Evolutionary conservation across 2,329 filamentous ascomycete species (phyloP).

Genomic region (Fusarium odoratissimum): DNA sequence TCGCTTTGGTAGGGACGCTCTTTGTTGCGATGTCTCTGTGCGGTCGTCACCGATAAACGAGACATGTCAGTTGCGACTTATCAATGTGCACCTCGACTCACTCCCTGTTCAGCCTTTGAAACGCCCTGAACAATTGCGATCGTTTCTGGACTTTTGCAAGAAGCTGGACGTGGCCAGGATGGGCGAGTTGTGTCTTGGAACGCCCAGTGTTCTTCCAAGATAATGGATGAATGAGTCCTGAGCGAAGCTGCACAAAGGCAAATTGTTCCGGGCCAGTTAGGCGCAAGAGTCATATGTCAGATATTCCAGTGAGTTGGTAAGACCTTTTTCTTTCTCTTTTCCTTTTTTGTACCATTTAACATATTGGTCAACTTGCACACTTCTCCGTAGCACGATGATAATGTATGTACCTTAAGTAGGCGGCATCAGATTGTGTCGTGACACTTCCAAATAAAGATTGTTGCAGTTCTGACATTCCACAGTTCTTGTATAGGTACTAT

Average conservation of each 20-base stretch:
- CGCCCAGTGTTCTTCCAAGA: conserved; percentile 1
- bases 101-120: conserved; percentile 44
- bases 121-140: conserved; percentile 48
- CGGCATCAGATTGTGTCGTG: background rate
- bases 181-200: conserved; percentile 1
- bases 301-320: background rate
- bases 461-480: background rate
- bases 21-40: conserved; percentile 51
- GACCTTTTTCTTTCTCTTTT: background rate
- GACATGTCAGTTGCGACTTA: conserved; percentile 43
- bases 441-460: background rate
- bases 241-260: background rate
- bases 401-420: background rate
- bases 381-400: background rate
- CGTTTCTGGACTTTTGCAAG: conserved; percentile 42
- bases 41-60: conserved; percentile 5
- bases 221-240: too few species aligned
- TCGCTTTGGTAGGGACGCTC: conserved; percentile 48
- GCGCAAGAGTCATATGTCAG: background rate
- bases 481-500: background rate
- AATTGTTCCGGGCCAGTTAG: too few species aligned
- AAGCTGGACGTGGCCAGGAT: conserved; percentile 39
- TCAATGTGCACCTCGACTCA: conserved; percentile 56
- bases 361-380: background rate
- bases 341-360: too few species aligned